A percentile compares a stretch with the other conserved stretches of the same genome.
Conservation (phyloP, 768 basidiomycete species). For the Hemileccinum impolitum region DNA sequence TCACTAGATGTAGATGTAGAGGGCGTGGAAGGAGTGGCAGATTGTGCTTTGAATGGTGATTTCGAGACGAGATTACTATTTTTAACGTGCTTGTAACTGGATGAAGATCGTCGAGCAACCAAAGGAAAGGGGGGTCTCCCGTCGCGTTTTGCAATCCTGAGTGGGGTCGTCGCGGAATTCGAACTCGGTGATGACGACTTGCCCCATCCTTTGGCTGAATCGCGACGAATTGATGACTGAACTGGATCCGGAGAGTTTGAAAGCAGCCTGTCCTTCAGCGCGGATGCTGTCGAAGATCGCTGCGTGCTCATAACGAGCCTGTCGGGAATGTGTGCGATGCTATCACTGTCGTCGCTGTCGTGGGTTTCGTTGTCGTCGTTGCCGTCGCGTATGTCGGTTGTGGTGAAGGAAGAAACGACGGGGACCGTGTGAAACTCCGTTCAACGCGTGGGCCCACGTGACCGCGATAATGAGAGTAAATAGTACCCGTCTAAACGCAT, state of each 20-base stretch:
- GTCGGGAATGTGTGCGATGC: not conserved
- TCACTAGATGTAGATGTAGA: conserved; percentile 13
- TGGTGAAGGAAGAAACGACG: conserved; percentile 9
- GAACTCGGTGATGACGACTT: conserved; percentile 37
- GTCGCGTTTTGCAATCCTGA: conserved; percentile 76
- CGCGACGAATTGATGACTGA: conserved; percentile 59
- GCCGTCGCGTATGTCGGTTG: conserved; percentile 14
- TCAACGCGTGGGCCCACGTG: conserved; percentile 30
- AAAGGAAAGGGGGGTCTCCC: conserved; percentile 39
- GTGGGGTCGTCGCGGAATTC: conserved; percentile 49
- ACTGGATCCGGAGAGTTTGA: conserved; percentile 63
- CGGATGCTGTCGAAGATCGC: conserved; percentile 35
- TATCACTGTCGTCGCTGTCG: conserved; percentile 19
- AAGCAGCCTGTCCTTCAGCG: conserved; percentile 56
- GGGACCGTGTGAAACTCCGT: conserved; percentile 26
- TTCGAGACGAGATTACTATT: conserved; percentile 80
- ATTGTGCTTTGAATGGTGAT: conserved; percentile 77
- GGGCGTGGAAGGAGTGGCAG: conserved; percentile 43
- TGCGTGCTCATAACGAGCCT: conserved; percentile 30
- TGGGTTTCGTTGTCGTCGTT: conserved; percentile 18
- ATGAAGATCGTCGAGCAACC: conserved; percentile 70
- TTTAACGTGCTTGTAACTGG: conserved; percentile 75
- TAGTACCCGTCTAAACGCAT: too few relatives aligned
- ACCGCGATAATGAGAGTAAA: conserved; percentile 17
- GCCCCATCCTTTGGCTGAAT: conserved; percentile 64